Evolutionary conservation across 2,329 filamentous ascomycete genomes (phyloP), one percentile per base, ranked within the genome.

Genomic region (Fusarium verticillioides): DNA sequence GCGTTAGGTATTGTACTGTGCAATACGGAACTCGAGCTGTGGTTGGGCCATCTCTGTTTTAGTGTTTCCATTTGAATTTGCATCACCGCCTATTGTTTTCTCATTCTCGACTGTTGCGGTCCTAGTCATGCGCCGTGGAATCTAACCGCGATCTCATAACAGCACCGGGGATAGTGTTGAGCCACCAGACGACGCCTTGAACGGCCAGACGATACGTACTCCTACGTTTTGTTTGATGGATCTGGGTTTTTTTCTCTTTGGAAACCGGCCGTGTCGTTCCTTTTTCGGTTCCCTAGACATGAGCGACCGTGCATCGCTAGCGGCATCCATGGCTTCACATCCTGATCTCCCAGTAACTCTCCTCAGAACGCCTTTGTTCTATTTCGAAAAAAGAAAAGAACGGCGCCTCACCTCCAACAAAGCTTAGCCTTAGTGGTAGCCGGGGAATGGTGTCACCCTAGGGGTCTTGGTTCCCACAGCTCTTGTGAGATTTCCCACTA

Each of bases 271-370:
- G 59, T 59, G 63, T 47, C 43, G 61, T 60, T 68, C 54, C 42
- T 26, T 66, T 66, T 59, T 42, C 50, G 61, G 66, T 60, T 67
- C 54, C 60, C 66, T 62, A 57, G 46, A 44, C 60, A 39, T 43
- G 59, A 46, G 47, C 40, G 49, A 54, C 71, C 68, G 70, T 76
- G 75, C 75, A 77, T 75, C 36, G 46, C 65, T 76, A 76, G 74
- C 63, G 72, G 56, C 47, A 54, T 68, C 50, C 60, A 37, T 32
- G 57, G 54, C 40, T 66, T 60, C 56, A 44, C 53, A 52, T 52
- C 50, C 50, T 75, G 74, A 69, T 73, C 68, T 75, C 73, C 63
- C 26, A 26, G 26, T 52, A 50, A 67, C 63, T 43, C 47, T 21
- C n/a, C 60, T 70, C 69, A 70, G 59, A 60, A 60, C 23, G 46